Percentiles rank a stretch among this genome's conserved stretches.
phyloP scores from a whole-genome alignment of 257 asterid species.

The Leonotis leonurus region DNA sequence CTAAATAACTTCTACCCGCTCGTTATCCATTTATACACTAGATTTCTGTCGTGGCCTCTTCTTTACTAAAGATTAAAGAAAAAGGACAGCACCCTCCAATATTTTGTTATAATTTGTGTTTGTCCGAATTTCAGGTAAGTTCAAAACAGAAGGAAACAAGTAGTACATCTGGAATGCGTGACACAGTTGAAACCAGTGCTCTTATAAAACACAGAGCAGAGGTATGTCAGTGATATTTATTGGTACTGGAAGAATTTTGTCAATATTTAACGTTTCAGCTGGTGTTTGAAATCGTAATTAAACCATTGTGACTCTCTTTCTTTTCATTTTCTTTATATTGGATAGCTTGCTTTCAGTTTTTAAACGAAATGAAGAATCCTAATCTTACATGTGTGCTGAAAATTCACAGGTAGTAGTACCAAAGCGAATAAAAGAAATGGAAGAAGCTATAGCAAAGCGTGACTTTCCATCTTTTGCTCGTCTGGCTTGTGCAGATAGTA shows the following conservation, averaged over 20 bases:
- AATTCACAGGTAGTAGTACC: slow-evolving; percentile 82
- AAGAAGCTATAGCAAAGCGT: slow-evolving; percentile 74
- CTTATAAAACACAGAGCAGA: slow-evolving; percentile 82
- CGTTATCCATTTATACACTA: background rate
- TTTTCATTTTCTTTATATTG: background rate
- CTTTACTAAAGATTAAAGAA: background rate
- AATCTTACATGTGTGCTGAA: background rate
- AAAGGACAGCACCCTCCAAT: too few relatives aligned
- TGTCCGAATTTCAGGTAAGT: slow-evolving; percentile 62
- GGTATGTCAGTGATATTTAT: slow-evolving; percentile 33
- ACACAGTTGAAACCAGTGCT: slow-evolving; percentile 83
- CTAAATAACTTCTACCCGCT: too few relatives aligned
- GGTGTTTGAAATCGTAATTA: too few relatives aligned
- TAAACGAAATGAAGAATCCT: slow-evolving; percentile 2
- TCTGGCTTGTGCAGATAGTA: slow-evolving; percentile 81
- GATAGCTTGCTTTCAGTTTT: background rate
- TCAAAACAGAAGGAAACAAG: slow-evolving; percentile 97
- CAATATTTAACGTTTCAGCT: slow-evolving; percentile 2
- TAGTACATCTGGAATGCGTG: slow-evolving; percentile 98
- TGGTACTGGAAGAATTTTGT: background rate
- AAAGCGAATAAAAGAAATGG: slow-evolving; percentile 77
- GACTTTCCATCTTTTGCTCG: slow-evolving; percentile 84
- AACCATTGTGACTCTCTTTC: too few relatives aligned
- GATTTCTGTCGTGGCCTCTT: background rate
- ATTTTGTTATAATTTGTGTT: slow-evolving; percentile 10